Evolutionary conservation across 2,329 filamentous ascomycete genomes (phyloP), one percentile per base, ranked within the genome.

Genomic region (Laburnicola sp.): DNA sequence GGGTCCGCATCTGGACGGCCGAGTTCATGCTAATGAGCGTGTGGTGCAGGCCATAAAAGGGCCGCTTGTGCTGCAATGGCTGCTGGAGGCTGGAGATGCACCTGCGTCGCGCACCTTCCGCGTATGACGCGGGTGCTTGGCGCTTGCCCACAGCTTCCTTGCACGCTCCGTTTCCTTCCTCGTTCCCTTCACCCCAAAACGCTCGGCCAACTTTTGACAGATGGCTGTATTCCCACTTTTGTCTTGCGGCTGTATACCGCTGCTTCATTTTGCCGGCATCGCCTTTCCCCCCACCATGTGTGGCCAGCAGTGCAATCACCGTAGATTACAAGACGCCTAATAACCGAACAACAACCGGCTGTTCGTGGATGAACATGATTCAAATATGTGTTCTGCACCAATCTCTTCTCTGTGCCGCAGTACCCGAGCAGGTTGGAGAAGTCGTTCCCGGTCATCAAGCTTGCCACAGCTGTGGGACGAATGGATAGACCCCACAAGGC

Each of bases 1-100:
- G 23, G 49, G 62, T 57, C 49, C 68, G 68, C 60, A 68, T 60
- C 23, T 53, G 55, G 21, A 58, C 64, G 52, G 65, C 64, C 51
- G 54, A 45, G 2, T 56, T 63, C 62, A 70, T 69, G 38, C 41
- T 62, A 50, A 38, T 28, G 56, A 58, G 50, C 46, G 59, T 58
- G 27, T 51, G 48, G 44, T 53, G 50, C 30, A 51, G 62, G 58
- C 56, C 60, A 53, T 56, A 43, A 40, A 53, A 57, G 48, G 45
- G 45, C 58, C 56, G 57, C 59, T 57, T 54, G 56, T 53, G 54
- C 52, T 44, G 38, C 55, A 62, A 63, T 55, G 11, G 60, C 45
- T 48, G 52, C 34, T 49, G 52, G 42, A 44, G 26, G 48, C 41
- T 46, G 48, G 45, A 42, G 43, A 32, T 40, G 35, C 2, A 30